Base-by-base conservation (phyloP, 495 filamentous ascomycete genomes). In the Chaetomium tenue region DNA sequence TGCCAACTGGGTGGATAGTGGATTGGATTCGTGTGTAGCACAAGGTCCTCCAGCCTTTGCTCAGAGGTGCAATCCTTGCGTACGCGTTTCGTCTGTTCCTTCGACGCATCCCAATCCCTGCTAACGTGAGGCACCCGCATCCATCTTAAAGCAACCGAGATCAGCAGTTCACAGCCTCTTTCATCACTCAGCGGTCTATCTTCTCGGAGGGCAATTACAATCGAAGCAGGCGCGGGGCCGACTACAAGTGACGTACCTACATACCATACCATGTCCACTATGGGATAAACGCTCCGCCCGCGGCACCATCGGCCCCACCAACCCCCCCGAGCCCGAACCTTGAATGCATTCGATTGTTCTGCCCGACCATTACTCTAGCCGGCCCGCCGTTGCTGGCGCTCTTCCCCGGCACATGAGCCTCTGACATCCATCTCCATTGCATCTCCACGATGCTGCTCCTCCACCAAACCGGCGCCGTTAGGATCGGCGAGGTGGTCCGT, bases 401-500 rank as follows among this genome's bases (percentile, higher is more conserved):
- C 40, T 47, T 40, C 6, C 20, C 44, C 57, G 46, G 46, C 28
- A 23, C 56, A 30, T 59, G 37, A 46, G 15, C 53, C 30, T 28
- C 22, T 60, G 26, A 58, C 59, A 51, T 67, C 22, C 59, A 51
- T 67, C 22, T 20, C 15, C 42, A 56, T 47, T 39, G 47, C 40
- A 42, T 53, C 15, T 33, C 52, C 26, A 79, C 70, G 54, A 98
- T 98, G 94, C 82, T 97, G 33, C 85, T 98, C 74, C 78, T 95
- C 58, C 88, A 96, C 76, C 93, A 97, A 75, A 79, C 86, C 47
- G 93, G 93, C 66, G 91, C 84, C 76, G 89, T 97, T 67, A 94
- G 91, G 68, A 89, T 98, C 63, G 95, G 94, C 62, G 91, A 98
- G 75, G 87, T 98, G 40, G 85, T 96, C 55, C 88, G 82, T 70